Percentiles rank a stretch among this genome's conserved stretches.
Conservation (phyloP, 306 rosid genomes). For the Albizia julibrissin region DNA sequence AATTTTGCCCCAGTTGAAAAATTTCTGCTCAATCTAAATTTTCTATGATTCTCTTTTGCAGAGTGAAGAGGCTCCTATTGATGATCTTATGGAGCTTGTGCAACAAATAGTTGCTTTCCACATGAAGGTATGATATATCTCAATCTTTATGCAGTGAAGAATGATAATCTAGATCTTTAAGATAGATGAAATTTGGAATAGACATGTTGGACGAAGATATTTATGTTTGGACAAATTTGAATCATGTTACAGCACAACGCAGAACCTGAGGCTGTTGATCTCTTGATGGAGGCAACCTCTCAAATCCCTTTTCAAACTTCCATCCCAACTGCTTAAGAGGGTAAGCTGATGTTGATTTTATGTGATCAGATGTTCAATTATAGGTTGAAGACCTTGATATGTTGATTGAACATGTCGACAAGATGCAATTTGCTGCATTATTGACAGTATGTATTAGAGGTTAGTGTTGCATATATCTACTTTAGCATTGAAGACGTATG, state of each 20-base stretch:
- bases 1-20: not conserved
- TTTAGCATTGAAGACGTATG: not conserved
- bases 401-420: conserved; percentile 77
- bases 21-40: not conserved
- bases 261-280: conserved; percentile 98
- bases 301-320: not conserved
- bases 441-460: not conserved
- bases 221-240: conserved; percentile 33
- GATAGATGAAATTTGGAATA: not conserved
- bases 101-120: conserved; percentile 58
- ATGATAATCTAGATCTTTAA: not conserved
- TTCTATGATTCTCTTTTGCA: conserved; percentile 37
- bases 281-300: conserved; percentile 84
- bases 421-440: conserved; percentile 26
- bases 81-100: conserved; percentile 87
- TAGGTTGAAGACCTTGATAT: conserved; percentile 98
- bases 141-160: not conserved
- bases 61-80: conserved; percentile 75
- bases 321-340: not conserved
- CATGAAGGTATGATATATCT: conserved; percentile 44
- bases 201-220: not conserved
- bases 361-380: conserved; percentile 31
- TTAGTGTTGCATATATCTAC: conserved; percentile 10
- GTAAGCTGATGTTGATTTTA: conserved; percentile 19
- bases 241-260: conserved; percentile 86